Base-by-base conservation (phyloP, 78 protist species). In the Dictyostelium capitatum region DNA sequence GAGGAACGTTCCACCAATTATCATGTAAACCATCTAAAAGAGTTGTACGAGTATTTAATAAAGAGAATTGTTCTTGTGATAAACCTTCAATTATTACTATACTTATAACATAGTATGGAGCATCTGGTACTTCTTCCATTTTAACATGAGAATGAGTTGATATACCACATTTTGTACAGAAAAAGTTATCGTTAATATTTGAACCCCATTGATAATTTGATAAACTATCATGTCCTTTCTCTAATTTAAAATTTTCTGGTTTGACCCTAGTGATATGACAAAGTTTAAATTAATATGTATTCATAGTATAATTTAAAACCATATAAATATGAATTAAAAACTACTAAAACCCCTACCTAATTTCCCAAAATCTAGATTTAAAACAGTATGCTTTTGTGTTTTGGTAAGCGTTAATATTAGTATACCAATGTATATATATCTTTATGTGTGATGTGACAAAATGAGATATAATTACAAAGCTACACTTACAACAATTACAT, bases 401-500 rank as follows among this genome's bases (percentile, higher is more conserved):
- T 64, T 28, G 9, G 6, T 30, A 28, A 14, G 6, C n/a, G n/a
- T n/a, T n/a, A n/a, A n/a, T n/a, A n/a, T n/a, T n/a, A n/a, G n/a
- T n/a, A n/a, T n/a, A n/a, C n/a, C n/a, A n/a, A n/a, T n/a, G n/a
- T n/a, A n/a, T n/a, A n/a, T n/a, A n/a, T n/a, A n/a, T n/a, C n/a
- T n/a, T n/a, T n/a, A n/a, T n/a, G n/a, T n/a, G n/a, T n/a, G n/a
- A n/a, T n/a, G n/a, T n/a, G n/a, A n/a, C n/a, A n/a, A n/a, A n/a
- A n/a, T n/a, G n/a, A n/a, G n/a, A n/a, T n/a, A n/a, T 7, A 28
- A 62, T 4, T 20, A n/a, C n/a, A n/a, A n/a, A n/a, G 12, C 20
- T 10, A 14, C 32, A 69, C 77, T 19, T 69, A 69, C 77, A 69
- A 69, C 77, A 69, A 69, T 69, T 37, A 14, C 77, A 69, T 69